A percentile compares a stretch with the other conserved stretches of the same genome.
Evolutionary conservation across 2,329 filamentous ascomycete species (phyloP).

Genomic region (Botrytis sinoallii): DNA sequence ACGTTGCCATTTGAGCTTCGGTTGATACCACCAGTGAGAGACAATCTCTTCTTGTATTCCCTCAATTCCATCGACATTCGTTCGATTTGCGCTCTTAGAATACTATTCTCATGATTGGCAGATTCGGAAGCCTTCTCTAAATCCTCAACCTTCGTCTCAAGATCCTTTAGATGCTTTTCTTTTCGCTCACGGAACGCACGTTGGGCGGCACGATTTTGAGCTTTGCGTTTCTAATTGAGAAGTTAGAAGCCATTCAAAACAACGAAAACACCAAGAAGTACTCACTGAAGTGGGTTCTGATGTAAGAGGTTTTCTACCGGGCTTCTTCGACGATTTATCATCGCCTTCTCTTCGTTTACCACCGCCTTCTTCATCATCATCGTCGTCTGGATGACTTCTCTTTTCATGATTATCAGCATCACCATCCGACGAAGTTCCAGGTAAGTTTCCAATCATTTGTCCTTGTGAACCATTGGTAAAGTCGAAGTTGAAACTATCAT

Average conservation of each 20-base stretch:
- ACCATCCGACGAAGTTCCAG: slow-evolving; percentile 45
- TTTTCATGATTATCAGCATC: slow-evolving; percentile 61
- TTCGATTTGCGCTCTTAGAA: slow-evolving; percentile 83
- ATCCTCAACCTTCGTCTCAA: slow-evolving; percentile 74
- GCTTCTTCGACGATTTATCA: slow-evolving; percentile 89
- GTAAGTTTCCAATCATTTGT: slow-evolving; percentile 74
- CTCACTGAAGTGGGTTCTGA: slow-evolving; percentile 94
- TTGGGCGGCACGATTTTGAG: slow-evolving; percentile 90
- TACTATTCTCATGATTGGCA: slow-evolving; percentile 79
- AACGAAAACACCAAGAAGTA: slow-evolving; percentile 38
- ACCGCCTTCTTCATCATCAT: slow-evolving; percentile 61
- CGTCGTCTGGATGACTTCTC: slow-evolving; percentile 67
- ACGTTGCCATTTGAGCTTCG: slow-evolving; percentile 26
- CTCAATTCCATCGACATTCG: slow-evolving; percentile 79
- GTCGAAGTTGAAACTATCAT: slow-evolving; percentile 66
- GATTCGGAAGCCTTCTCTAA: slow-evolving; percentile 79
- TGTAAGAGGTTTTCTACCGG: slow-evolving; percentile 90
- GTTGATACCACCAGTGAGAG: slow-evolving; percentile 45
- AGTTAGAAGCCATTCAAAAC: slow-evolving; percentile 27
- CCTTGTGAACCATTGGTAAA: slow-evolving; percentile 52
- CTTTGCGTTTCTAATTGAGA: slow-evolving; percentile 76
- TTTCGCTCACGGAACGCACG: slow-evolving; percentile 92
- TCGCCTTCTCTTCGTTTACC: slow-evolving; percentile 75
- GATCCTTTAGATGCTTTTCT: slow-evolving; percentile 82
- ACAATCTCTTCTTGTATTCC: slow-evolving; percentile 86